Percentiles rank a stretch among this genome's conserved stretches.
These are phyloP conservation scores for Ricinus communis DNA, from an alignment of 345 rosid genomes.

Conservation along the genomic window DNA sequence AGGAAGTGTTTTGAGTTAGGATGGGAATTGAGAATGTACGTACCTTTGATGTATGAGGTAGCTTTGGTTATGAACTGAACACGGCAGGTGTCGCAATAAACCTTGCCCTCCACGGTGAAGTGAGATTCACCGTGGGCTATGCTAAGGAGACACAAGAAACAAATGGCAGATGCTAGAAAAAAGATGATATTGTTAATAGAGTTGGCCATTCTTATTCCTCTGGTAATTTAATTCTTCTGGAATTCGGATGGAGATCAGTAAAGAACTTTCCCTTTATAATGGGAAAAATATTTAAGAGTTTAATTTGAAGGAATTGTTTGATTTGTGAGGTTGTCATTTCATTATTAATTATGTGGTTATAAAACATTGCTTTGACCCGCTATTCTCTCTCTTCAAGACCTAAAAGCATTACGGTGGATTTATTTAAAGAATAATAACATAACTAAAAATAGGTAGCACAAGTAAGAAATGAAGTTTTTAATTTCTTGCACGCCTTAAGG, in stretches of 20 bases:
- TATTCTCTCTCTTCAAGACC: background rate
- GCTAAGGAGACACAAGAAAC: conserved; percentile 22
- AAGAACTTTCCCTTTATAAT: background rate
- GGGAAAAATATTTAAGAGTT: background rate
- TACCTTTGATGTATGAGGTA: background rate
- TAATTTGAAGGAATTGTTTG: no score
- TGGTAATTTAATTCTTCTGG: background rate
- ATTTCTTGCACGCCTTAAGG: no score
- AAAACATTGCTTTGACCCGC: background rate
- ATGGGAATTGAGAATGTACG: no score
- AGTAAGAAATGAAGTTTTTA: no score
- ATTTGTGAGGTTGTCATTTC: background rate
- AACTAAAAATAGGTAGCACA: no score
- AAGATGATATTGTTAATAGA: background rate
- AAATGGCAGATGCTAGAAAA: conserved; percentile 13
- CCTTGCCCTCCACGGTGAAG: conserved; percentile 27
- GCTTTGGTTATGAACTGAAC: conserved; percentile 20
- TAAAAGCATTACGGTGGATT: background rate
- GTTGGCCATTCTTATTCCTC: conserved; percentile 27
- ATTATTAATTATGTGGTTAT: background rate
- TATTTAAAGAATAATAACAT: no score
- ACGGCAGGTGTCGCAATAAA: conserved; percentile 28
- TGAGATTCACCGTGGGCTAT: background rate
- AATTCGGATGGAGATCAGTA: background rate
- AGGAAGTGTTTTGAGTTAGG: no score